Evolutionary conservation across 345 rosid genomes (phyloP), one percentile per base, ranked within the genome.

Genomic region (Eucalyptus tenuipes): DNA sequence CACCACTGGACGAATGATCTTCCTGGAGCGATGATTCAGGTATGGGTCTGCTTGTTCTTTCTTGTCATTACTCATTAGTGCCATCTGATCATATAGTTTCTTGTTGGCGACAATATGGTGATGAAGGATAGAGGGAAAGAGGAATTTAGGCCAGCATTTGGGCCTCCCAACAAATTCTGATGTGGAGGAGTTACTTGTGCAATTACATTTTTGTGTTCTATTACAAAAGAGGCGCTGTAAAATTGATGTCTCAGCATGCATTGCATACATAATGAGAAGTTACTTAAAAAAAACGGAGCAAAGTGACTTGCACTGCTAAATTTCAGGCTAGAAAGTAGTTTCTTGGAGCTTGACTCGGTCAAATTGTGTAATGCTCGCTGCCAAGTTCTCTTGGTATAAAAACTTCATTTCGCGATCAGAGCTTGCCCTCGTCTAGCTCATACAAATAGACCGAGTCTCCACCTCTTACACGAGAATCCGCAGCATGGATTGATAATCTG

Each of bases 11-110:
- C 99, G 85, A 98, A 98, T 92, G 99, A 98, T 94, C 98, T 98
- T 90, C 99, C 98, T 20, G 99, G 99, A 87, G 94, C 99, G 88
- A 96, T 98, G 99, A 98, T 97, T 87, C 98, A 98, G 96, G 98
- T 96, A 82, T 55, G 81, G 17, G 45, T 59, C 52, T 71, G 81
- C 86, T 61, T 71, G 52, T 85, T 86, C 85, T 49, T 40, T 87
- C 49, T 80, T 31, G 50, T 50, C 53, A 50, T 50, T 50, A 50
- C 53, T 84, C 50, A 40, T 52, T 31, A 49, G 29, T 47, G 57
- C 37, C n/a, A 86, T 86, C 20, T 84, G 81, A 71, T 71, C 44
- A 18, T 37, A 13, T 29, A 68, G 11, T 68, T 37, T 42, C 81
- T 33, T 71, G 44, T 33, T 37, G 81, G 44, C 25, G 18, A 33